Base-by-base conservation (phyloP, 2,329 filamentous ascomycete genomes). In the Eutypella sp. region DNA sequence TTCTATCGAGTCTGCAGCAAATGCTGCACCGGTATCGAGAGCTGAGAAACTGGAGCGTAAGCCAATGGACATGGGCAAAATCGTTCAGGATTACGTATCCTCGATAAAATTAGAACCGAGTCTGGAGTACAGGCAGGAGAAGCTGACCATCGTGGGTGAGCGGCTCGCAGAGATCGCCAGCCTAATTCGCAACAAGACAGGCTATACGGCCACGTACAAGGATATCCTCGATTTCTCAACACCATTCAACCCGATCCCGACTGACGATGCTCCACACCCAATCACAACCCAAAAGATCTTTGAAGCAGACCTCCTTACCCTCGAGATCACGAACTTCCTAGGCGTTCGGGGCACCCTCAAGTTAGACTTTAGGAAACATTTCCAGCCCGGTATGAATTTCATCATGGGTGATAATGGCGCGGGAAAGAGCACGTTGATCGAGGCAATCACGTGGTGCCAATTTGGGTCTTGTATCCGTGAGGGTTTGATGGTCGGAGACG, bases 401-500 rank as follows among this genome's bases (percentile, higher is more conserved):
- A 46, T 66, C 11, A 54, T 60, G 7, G 63, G 63, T 9, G 40
- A 45, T 22, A 65, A 65, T 38, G 62, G 61, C 3, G 51, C 62
- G 2, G 62, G 62, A 5, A 65, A 65, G 47, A 64, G 61, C 50
- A 64, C 61, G 1, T 29, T 66, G 2, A 51, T 65, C 16, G 63
- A 66, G 45, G 63, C 63, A 15, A 57, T 65, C 19, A 56, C 57
- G 3, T 66, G 63, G 63, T 64, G 60, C 46, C 61, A 63, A 37
- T 66, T 65, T 42, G 63, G 63, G 2, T 54, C 51, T 8, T 64
- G 61, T 37, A 53, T 64, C 19, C 59, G 63, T 16, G 51, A 44
- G 27, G 61, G 61, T 1, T 44, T 63, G 7, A 50, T 42, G 7
- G 60, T 53, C 13, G 53, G 57, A 8, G 61, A 65, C 40, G 60